Evolutionary conservation across 306 rosid genomes (phyloP), one percentile per base, ranked within the genome.

Genomic region (Astragalus glycyphyllos): DNA sequence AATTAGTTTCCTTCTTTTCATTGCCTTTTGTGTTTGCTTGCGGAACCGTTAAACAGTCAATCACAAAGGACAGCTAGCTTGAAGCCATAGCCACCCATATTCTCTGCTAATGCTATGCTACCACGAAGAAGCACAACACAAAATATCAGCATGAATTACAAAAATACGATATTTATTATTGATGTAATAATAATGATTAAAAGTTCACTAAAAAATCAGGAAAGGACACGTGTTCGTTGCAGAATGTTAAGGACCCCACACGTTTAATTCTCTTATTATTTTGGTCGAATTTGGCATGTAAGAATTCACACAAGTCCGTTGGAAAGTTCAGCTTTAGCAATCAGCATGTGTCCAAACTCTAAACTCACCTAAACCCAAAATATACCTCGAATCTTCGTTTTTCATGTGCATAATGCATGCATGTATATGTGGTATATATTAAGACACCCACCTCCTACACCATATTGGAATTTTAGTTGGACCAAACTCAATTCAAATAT

Each of bases 371-470:
- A 74, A 60, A 34, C 8, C 8, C n/a, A n/a, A 38, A 69, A 70
- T 55, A 69, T 74, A 23, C 84, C 59, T 38, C 65, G 77, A 80
- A 75, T 80, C 80, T 74, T 68, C 57, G 12, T 40, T 37, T 50
- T 1, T 58, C 10, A 6, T 54, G 10, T 42, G 35, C 71, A 51
- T 69, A 32, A 60, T 20, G 41, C 68, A 71, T 14, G 15, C 14
- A 61, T 61, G 2, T 31, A 8, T 60, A 8, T 11, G 54, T 53
- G 68, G 64, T 50, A 49, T 73, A 50, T 23, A 62, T 76, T 51
- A 42, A 44, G 14, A 44, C 50, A 66, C 58, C 5, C 5, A 6
- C 9, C 58, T 13, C 75, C n/a, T 6, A 41, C 4, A 14, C 78
- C 77, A 11, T 40, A 11, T 40, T 49, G 8, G 10, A 65, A 37